Base-by-base conservation (phyloP, 192 early-diverging fungal species). In the Phycomyces nitens region DNA sequence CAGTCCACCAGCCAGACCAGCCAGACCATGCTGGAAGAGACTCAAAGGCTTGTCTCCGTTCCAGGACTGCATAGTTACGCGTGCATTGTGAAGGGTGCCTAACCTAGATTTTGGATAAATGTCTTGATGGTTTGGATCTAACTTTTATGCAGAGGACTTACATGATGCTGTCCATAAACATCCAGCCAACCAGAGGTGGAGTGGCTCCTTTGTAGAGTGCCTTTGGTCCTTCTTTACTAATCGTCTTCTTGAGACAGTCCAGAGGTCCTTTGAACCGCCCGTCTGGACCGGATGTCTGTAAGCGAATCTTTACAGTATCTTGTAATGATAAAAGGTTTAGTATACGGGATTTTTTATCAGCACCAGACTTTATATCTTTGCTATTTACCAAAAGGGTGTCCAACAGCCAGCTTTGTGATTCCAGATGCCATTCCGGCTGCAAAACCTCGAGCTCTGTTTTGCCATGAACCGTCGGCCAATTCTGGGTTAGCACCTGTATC, bases 171-270 rank as follows among this genome's bases (percentile, higher is more conserved):
- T 95, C 93, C 92, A 95, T 94, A 53, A 91, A 77, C 1, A 87
- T 85, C 93, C 93, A 97, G 12, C 95, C 95, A 53, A 97, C 66
- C 50, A 97, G 71, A 18, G 95, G 95, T 10, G 93, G 92, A 21
- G 92, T 94, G 14, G 94, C 92, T 47, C 95, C 95, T 70, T 94
- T 94, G 79, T 97, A 97, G 5, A 97, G 79, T 9, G 90, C 94
- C 5, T 86, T 78, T 15, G 80, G 69, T 2, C 88, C 88, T 65
- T 92, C 90, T 41, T 88, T 66, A n/a, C 77, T 70, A 44, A 90
- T 63, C 0, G 90, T 92, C 57, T 75, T 69, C 44, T 75, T 53
- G 23, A 92, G 70, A 64, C 90, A 92, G 65, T 90, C 82, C 56
- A 87, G 56, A 0, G 88, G 84, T 38, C 90, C 90, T 40, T 78